Percentiles rank a stretch among this genome's conserved stretches.
Evolutionary conservation across 768 basidiomycete genomes (phyloP).

Genomic region (Clitopilus hobsonii): DNA sequence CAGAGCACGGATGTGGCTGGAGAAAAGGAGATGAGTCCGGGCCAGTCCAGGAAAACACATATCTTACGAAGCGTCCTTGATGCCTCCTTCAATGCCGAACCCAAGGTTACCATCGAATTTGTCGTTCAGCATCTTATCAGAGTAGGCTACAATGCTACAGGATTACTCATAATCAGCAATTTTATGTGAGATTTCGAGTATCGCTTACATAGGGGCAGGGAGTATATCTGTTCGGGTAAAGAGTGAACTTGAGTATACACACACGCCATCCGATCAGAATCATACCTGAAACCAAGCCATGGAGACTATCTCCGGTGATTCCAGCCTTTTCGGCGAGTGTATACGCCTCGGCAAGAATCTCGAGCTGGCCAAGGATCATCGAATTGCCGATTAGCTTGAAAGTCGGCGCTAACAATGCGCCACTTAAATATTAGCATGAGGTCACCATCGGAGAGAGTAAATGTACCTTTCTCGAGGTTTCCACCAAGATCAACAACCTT

Average conservation of each 20-base stretch:
- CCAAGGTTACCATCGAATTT: slow-evolving; percentile 71
- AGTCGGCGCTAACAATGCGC: slow-evolving; percentile 42
- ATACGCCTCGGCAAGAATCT: slow-evolving; percentile 77
- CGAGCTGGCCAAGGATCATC: slow-evolving; percentile 70
- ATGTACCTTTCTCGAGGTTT: slow-evolving; percentile 75
- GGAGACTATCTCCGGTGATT: slow-evolving; percentile 58
- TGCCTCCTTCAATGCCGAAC: slow-evolving; percentile 81
- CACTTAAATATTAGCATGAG: background rate
- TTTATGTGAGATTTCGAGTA: slow-evolving; percentile 1
- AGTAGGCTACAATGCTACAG: slow-evolving; percentile 50
- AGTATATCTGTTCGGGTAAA: slow-evolving; percentile 45
- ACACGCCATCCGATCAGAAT: too few species aligned
- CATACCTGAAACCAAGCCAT: slow-evolving; percentile 54
- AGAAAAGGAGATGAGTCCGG: slow-evolving; percentile 2
- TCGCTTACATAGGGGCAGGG: slow-evolving; percentile 53
- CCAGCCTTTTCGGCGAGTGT: slow-evolving; percentile 85
- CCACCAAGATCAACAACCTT: slow-evolving; percentile 80
- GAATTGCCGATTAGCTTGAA: slow-evolving; percentile 82
- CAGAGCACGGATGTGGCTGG: slow-evolving; percentile 65
- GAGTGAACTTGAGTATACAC: slow-evolving; percentile 2
- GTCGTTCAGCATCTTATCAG: slow-evolving; percentile 67
- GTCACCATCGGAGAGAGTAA: background rate
- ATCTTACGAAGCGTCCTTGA: slow-evolving; percentile 73
- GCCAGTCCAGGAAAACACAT: background rate
- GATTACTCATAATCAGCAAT: slow-evolving; percentile 1